Evolutionary conservation across 129 eudicot genomes (phyloP).

Genomic region (Saposhnikovia divaricata): DNA sequence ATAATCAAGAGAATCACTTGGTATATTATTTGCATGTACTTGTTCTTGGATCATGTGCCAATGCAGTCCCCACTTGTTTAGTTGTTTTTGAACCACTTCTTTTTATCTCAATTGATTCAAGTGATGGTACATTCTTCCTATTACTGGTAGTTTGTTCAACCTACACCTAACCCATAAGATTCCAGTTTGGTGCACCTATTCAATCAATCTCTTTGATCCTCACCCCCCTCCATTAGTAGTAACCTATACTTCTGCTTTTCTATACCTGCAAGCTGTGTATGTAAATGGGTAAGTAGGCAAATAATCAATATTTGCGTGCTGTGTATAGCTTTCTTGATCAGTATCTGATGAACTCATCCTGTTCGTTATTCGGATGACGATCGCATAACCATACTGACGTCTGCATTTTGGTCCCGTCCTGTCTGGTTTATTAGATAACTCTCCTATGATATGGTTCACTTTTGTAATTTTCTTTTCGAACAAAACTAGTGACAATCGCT

Average conservation of each 20-base stretch:
- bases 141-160: background rate
- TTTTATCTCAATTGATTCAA: background rate
- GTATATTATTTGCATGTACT: background rate
- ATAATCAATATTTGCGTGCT: background rate
- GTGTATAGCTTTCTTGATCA: background rate
- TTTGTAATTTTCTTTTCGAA: background rate
- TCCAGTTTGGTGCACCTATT: background rate
- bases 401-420: background rate
- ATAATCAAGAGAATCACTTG: background rate
- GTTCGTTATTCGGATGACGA: too few species aligned
- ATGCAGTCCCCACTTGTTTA: background rate
- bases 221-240: background rate
- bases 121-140: background rate
- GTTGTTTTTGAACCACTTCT: background rate
- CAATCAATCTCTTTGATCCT: background rate
- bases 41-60: background rate
- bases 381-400: background rate
- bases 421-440: background rate
- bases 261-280: background rate
- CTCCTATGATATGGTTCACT: background rate
- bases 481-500: background rate
- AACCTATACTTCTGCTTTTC: background rate
- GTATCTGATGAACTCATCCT: too few species aligned
- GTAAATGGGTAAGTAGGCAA: background rate
- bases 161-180: background rate